Evolutionary conservation across 1,139 yeast species (phyloP), one percentile per base, ranked within the genome.

Genomic region (Blastobotrys buckinghamii): DNA sequence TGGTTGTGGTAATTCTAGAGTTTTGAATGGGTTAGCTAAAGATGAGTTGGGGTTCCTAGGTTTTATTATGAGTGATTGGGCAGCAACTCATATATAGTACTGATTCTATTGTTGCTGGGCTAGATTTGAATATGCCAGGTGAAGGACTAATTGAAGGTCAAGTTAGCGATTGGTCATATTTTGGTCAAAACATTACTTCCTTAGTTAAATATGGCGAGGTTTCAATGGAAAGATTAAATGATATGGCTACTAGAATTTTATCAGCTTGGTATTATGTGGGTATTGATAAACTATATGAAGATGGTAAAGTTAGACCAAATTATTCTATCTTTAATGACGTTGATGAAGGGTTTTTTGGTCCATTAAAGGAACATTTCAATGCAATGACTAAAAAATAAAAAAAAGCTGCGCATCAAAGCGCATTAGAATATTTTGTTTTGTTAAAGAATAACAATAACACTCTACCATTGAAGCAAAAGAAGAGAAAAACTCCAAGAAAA

Each of bases 91-190:
- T 51, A 6, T 63, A 77, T 16, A 84, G 85, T 8, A 77, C 79
- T 2, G 71, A 73, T 47, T 72, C 82, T 1, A 79, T 79, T 0
- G 64, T 78, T 33, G 75, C 84, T 1, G 87, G 87, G 0, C 65
- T 79, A 43, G 86, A 81, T 64, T 78, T 81, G 83, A 69, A 76
- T 6, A 81, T 81, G 85, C 86, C 86, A 0, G 84, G 84, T 26
- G 81, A 77, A 7, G 41, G 17, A 12, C 3, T 38, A 2, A 6
- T 16, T 5, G 41, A 26, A 4, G 26, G 22, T 12, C 20, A 8
- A 67, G 74, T 1, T 72, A 72, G 53, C 76, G 74, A 50, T 54
- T 22, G 24, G 24, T 75, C 82, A 0, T 73, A 69, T 51, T 78
- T 81, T 78, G 85, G 84, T 1, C 76, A 81, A 1, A 65, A 76